Conservation (phyloP, 2,329 filamentous ascomycete genomes). For the Calycina herbarum region DNA sequence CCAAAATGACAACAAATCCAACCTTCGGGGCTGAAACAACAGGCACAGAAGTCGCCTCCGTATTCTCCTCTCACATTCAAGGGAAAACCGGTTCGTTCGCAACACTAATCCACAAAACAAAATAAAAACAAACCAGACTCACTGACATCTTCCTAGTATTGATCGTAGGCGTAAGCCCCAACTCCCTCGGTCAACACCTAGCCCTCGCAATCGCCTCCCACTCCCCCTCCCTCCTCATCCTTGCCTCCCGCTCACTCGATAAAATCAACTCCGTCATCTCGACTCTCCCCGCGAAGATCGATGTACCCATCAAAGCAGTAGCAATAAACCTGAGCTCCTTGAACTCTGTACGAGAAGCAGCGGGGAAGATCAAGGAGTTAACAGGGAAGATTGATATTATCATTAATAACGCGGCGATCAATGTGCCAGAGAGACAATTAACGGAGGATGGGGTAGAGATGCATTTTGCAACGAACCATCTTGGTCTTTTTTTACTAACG, state of each 20-base stretch:
- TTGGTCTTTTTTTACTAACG: slow-evolving; percentile 34
- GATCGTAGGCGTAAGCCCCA: slow-evolving; percentile 21
- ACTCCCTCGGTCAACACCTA: slow-evolving; percentile 21
- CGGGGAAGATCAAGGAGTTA: slow-evolving; percentile 37
- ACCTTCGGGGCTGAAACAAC: slow-evolving; percentile 38
- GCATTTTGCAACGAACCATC: slow-evolving; percentile 33
- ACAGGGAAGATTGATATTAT: slow-evolving; percentile 42
- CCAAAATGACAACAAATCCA: slow-evolving; percentile 19
- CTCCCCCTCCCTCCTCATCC: slow-evolving; percentile 23
- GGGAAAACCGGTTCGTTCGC: slow-evolving; percentile 35
- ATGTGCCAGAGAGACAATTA: slow-evolving; percentile 29
- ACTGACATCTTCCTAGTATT: slow-evolving; percentile 16
- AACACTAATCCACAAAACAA: not conserved
- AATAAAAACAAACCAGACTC: not conserved
- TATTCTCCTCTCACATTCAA: slow-evolving; percentile 35
- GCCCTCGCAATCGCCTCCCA: slow-evolving; percentile 28
- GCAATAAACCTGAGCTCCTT: slow-evolving; percentile 42
- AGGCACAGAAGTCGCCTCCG: slow-evolving; percentile 39
- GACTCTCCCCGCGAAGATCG: slow-evolving; percentile 8
- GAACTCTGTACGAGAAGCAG: slow-evolving; percentile 42
- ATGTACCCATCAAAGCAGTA: slow-evolving; percentile 5
- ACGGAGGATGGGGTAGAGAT: slow-evolving; percentile 42
- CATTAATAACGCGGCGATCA: slow-evolving; percentile 45
- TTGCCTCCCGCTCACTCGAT: slow-evolving; percentile 23
- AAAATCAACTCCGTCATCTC: slow-evolving; percentile 22